These are phyloP conservation scores for Gaultheria prostrata DNA, from an alignment of 148 eudicot species.

Conservation along the genomic window DNA sequence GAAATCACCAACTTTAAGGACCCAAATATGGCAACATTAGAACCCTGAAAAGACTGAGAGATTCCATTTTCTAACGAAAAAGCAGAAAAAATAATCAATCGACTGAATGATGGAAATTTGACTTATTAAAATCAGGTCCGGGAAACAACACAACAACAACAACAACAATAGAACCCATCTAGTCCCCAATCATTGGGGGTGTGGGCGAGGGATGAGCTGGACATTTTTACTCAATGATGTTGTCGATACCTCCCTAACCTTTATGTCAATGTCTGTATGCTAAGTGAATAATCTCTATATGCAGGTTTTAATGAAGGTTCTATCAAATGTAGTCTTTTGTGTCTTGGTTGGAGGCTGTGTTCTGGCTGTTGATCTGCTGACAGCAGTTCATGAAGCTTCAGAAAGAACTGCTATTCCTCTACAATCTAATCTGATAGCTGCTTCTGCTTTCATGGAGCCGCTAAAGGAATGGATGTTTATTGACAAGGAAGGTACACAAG, in stretches of 20 bases:
- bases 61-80: neutral
- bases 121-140: neutral
- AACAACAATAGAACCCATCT: too few species aligned
- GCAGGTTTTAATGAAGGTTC: conserved; percentile 90
- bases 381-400: conserved; percentile 91
- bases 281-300: conserved; percentile 13
- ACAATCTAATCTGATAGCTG: conserved; percentile 96
- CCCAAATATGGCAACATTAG: neutral
- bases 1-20: neutral
- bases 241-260: neutral
- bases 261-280: neutral
- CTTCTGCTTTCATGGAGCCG: conserved; percentile 98
- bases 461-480: conserved; percentile 90
- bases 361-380: conserved; percentile 86
- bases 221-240: neutral
- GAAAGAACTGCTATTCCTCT: conserved; percentile 96
- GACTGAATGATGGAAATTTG: neutral
- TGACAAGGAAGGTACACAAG: conserved; percentile 76
- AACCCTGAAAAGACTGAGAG: neutral
- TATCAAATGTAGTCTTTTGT: conserved; percentile 88
- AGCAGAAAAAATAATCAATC: neutral
- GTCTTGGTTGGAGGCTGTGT: conserved; percentile 99
- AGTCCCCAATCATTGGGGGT: too few species aligned
- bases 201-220: neutral
- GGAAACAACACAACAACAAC: too few species aligned